phyloP scores from a whole-genome alignment of 2,329 filamentous ascomycete species.

The Tolypocladium album region DNA sequence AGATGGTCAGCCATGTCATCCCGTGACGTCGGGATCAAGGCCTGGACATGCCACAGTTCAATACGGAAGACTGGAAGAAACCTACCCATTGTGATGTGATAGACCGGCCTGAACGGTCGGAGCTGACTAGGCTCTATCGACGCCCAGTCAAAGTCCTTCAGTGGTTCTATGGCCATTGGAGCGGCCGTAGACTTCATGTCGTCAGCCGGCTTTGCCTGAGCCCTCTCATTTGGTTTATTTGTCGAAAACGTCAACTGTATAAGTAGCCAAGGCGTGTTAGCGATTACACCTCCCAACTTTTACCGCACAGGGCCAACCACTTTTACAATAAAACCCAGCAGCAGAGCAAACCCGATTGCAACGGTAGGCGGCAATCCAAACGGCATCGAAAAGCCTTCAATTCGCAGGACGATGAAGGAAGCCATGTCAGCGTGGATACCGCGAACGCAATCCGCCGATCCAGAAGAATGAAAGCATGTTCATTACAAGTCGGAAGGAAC shows the following conservation, averaged over 20 bases:
- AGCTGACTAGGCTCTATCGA: conserved; percentile 24
- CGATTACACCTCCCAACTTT: too few species aligned
- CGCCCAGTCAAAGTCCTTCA: conserved; percentile 27
- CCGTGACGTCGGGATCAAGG: background rate
- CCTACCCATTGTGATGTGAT: conserved; percentile 44
- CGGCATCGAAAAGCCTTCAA: background rate
- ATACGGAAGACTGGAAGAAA: background rate
- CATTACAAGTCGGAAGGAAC: background rate
- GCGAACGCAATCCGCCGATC: background rate
- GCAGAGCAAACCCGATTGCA: background rate
- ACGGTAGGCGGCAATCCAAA: background rate
- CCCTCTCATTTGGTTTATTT: background rate
- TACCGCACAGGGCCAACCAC: background rate
- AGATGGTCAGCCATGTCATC: background rate
- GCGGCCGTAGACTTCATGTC: background rate
- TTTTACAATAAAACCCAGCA: background rate
- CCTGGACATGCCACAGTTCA: background rate
- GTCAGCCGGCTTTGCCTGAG: too few species aligned
- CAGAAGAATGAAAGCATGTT: background rate
- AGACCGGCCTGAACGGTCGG: conserved; percentile 39
- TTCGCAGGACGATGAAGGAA: background rate
- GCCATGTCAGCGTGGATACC: background rate
- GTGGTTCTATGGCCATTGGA: conserved; percentile 9
- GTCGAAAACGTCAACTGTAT: background rate
- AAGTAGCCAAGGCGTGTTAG: background rate